Evolutionary conservation across 805 yeast species (phyloP).

Genomic region (Zygoascus biomembranicola): DNA sequence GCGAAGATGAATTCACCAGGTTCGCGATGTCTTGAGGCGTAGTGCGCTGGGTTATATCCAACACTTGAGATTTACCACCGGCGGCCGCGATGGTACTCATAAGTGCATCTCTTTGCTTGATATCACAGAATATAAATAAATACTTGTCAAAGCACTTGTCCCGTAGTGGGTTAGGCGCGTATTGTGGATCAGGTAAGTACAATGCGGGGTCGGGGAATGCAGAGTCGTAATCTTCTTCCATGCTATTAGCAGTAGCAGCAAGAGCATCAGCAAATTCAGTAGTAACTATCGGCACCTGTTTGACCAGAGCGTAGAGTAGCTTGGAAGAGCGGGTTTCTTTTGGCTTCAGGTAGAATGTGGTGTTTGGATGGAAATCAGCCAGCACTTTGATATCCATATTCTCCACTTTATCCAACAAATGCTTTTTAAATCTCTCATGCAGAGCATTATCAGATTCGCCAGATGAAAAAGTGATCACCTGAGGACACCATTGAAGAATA

Average conservation of each 20-base stretch:
- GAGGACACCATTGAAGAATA: constrained; percentile 20
- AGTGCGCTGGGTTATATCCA: background rate
- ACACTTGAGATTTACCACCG: constrained; percentile 16
- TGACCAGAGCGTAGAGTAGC: constrained; percentile 28
- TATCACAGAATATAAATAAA: constrained; percentile 23
- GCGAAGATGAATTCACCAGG: background rate
- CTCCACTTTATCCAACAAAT: constrained; percentile 13
- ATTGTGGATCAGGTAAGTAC: constrained; percentile 21
- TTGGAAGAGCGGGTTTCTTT: constrained; percentile 20
- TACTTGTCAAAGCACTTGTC: constrained; percentile 17
- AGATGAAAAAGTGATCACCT: constrained; percentile 20
- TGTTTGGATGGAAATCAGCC: constrained; percentile 14
- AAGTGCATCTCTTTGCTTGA: constrained; percentile 18
- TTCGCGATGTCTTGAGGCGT: background rate
- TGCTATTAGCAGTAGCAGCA: constrained; percentile 6
- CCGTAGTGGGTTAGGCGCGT: constrained; percentile 21
- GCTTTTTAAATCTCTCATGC: constrained; percentile 12
- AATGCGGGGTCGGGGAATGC: constrained; percentile 21
- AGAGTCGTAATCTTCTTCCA: constrained; percentile 17
- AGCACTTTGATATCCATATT: constrained; percentile 25
- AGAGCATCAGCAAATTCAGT: constrained; percentile 20
- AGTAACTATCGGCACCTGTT: constrained; percentile 26
- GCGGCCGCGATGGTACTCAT: constrained; percentile 21
- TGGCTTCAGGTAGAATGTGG: constrained; percentile 24
- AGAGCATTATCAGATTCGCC: constrained; percentile 11